Evolutionary conservation across 2,329 filamentous ascomycete species (phyloP).

Genomic region (Plenodomus lindquistii): DNA sequence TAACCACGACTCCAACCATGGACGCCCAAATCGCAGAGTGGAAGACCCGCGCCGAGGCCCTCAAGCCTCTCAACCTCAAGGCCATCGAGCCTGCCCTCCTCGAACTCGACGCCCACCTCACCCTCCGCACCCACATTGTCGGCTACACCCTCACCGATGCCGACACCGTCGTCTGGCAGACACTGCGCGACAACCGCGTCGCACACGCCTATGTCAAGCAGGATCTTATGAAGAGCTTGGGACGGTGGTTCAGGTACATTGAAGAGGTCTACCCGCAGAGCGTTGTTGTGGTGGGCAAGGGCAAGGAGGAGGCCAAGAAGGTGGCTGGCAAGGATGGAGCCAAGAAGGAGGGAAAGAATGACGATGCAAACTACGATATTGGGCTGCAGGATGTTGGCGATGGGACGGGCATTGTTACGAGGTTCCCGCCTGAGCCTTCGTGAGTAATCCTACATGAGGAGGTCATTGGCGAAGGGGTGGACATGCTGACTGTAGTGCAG

Average conservation of each 20-base stretch:
- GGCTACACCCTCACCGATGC: slow-evolving; percentile 77
- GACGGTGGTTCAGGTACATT: slow-evolving; percentile 85
- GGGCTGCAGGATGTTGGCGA: slow-evolving; percentile 81
- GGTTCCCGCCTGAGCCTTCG: slow-evolving; percentile 94
- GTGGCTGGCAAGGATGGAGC: slow-evolving; percentile 65
- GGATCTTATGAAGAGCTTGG: slow-evolving; percentile 73
- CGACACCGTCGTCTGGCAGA: slow-evolving; percentile 82
- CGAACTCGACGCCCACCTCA: slow-evolving; percentile 84
- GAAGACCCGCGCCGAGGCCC: slow-evolving; percentile 57
- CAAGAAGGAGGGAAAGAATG: slow-evolving; percentile 67
- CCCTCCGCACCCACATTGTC: slow-evolving; percentile 81
- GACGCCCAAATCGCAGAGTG: slow-evolving; percentile 56
- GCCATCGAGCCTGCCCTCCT: slow-evolving; percentile 73
- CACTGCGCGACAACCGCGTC: slow-evolving; percentile 82
- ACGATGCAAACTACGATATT: slow-evolving; percentile 87
- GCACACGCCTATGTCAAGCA: slow-evolving; percentile 80
- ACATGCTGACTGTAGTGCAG: slow-evolving; percentile 24
- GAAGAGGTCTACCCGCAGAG: slow-evolving; percentile 81
- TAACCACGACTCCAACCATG: slow-evolving; percentile 23
- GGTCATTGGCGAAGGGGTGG: not conserved
- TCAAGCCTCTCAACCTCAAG: slow-evolving; percentile 74
- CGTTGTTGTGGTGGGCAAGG: slow-evolving; percentile 61
- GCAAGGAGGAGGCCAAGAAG: slow-evolving; percentile 51
- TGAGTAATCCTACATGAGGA: slow-evolving; percentile 48
- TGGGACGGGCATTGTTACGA: slow-evolving; percentile 74